Base-by-base conservation (phyloP, 768 basidiomycete species). In the Leccinum broughii region DNA sequence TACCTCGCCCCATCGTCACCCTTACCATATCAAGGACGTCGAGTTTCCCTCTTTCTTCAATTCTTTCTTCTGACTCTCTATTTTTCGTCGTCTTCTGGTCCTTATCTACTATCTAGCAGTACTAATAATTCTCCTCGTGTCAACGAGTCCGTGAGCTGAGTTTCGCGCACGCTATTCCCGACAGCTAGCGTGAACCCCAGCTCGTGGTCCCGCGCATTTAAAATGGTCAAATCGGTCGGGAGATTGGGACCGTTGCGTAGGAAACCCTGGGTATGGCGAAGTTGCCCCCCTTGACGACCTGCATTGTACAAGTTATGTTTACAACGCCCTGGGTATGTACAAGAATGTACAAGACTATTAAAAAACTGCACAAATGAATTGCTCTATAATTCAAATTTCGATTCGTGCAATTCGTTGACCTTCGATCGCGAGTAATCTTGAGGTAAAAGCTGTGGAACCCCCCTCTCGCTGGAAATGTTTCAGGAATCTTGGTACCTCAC, bases 361-460 rank as follows among this genome's bases (percentile, higher is more conserved):
- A 34, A 50, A 51, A 17, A 24, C 15, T 4, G 4, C 55, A 15
- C 17, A n/a, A 4, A 20, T n/a, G 50, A 11, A 30, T 55, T 3
- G 44, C 7, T 37, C 14, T 55, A 72, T 44, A 60, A 68, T 34
- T 72, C 73, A 50, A 66, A 72, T n/a, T 55, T 68, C 9, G 66
- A 68, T 58, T 72, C 64, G 32, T 72, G 57, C 28, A 73, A 49
- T 17, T 37, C 62, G 50, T 75, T 75, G 28, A 68, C 63, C 20
- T 55, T 51, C 3, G 64, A 63, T 26, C 75, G 68, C 76, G 78
- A 76, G 66, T 88, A 89, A 62, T 84, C 77, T 28, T 71, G 68
- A n/a, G 89, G 90, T 3, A 93, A 76, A 46, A 93, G 76, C 54
- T 83, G 82, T 14, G 85, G 81, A 11, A 78, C 88, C n/a, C 90